Evolutionary conservation across 192 early-diverging fungal species (phyloP), one percentile per base, ranked within the genome.

Genomic region (Helicostylum pulchrum): DNA sequence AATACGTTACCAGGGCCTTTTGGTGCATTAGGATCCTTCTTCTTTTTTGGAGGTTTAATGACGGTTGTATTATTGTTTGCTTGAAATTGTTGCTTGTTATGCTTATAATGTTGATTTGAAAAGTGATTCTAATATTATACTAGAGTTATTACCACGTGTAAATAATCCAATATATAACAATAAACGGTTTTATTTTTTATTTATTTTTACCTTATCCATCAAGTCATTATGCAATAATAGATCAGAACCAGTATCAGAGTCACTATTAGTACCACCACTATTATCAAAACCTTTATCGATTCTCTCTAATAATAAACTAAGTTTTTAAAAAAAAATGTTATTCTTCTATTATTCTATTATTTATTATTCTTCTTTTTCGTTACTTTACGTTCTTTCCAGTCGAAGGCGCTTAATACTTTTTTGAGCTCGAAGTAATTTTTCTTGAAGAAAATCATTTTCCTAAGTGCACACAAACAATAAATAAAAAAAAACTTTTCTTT

Each of bases 381-480:
- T 26, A 26, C 26, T 26, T 19, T 75, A 80, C 79, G 66, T 74
- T 71, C 76, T 65, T 32, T 81, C 79, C 21, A 81, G 54, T 23
- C 72, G 65, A 17, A 81, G 70, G 15, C 76, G 74, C 11, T 74
- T 71, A 36, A 81, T 72, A 51, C 71, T 76, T 58, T 78, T 78
- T 45, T 70, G 67, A 32, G 79, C 79, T 53, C 72, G 72, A 53
- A 64, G 68, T 50, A 81, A 50, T 64, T 73, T 75, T 53, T 77
- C 58, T 45, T 77, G 78, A 61, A 81, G 74, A 44, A 63, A 45
- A 53, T 77, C 79, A 67, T 81, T 81, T 57, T 80, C 73, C 79
- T 80, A 26, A 2, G n/a, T n/a, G n/a, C n/a, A n/a, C n/a, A n/a
- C n/a, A n/a, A 26, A 26, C 26, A 26, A 26, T 26, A 26, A 26